phyloP scores from a whole-genome alignment of 2,329 filamentous ascomycete species.

The Monilinia aucupariae region DNA sequence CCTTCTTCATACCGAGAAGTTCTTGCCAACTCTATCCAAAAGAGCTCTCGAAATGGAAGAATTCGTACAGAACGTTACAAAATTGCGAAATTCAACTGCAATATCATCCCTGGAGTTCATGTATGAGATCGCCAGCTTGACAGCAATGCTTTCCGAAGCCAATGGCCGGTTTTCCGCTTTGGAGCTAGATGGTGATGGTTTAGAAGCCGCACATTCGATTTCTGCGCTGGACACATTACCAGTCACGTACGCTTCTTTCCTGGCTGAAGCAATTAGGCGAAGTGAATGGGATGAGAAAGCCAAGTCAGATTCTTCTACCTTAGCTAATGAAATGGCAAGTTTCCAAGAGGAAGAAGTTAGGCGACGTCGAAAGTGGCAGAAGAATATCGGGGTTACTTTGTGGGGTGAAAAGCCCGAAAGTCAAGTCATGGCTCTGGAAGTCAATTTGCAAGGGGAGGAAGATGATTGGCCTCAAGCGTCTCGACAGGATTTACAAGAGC shows the following conservation, averaged over 20 bases:
- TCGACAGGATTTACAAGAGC: slow-evolving; percentile 70
- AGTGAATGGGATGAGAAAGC: slow-evolving; percentile 92
- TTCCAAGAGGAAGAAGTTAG: slow-evolving; percentile 92
- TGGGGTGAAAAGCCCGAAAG: slow-evolving; percentile 61
- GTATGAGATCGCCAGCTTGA: slow-evolving; percentile 75
- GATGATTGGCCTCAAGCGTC: slow-evolving; percentile 73
- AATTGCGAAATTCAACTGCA: slow-evolving; percentile 63
- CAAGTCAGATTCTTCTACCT: slow-evolving; percentile 74
- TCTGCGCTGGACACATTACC: slow-evolving; percentile 77
- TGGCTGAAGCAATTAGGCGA: slow-evolving; percentile 78
- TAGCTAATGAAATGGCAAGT: slow-evolving; percentile 87
- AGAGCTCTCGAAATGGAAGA: slow-evolving; percentile 56
- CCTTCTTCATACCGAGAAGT: slow-evolving; percentile 56
- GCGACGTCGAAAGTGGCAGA: slow-evolving; percentile 83
- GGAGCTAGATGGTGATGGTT: slow-evolving; percentile 67
- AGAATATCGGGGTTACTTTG: slow-evolving; percentile 68
- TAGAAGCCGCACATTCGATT: slow-evolving; percentile 75
- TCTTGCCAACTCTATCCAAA: slow-evolving; percentile 53
- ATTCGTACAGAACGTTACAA: slow-evolving; percentile 52
- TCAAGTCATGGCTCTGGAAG: slow-evolving; percentile 70
- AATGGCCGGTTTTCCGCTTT: slow-evolving; percentile 68
- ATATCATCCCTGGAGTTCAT: slow-evolving; percentile 66
- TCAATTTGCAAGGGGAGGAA: slow-evolving; percentile 77
- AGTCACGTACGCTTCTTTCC: slow-evolving; percentile 81
- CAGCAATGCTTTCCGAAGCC: slow-evolving; percentile 65